Percentiles rank a stretch among this genome's conserved stretches.
Evolutionary conservation across 371 early-diverging fungal genomes (phyloP).

Genomic region (Rozella allomycis): DNA sequence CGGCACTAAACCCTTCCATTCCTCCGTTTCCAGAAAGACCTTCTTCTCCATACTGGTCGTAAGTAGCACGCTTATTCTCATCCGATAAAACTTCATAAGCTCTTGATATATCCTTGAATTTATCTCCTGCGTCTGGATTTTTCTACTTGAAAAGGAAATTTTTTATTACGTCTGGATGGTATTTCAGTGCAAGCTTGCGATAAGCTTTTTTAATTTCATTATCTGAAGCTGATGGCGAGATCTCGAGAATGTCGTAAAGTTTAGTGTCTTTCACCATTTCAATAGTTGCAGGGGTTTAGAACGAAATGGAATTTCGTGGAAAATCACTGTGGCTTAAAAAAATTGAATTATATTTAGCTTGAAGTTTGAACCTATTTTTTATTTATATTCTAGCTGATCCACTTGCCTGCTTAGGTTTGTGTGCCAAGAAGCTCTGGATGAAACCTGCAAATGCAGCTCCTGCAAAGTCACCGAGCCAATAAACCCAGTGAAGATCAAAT

Average conservation of each 20-base stretch:
- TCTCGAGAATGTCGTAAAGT: constrained; percentile 76
- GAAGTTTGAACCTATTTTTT: too few species aligned
- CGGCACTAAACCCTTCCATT: constrained; percentile 40
- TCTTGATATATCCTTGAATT: constrained; percentile 62
- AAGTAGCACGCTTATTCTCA: constrained; percentile 55
- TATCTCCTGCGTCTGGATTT: constrained; percentile 70
- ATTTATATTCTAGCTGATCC: too few species aligned
- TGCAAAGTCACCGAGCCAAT: constrained; percentile 35
- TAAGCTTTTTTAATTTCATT: constrained; percentile 84
- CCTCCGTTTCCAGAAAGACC: constrained; percentile 37
- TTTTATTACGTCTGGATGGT: too few species aligned
- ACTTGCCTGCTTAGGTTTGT: too few species aligned
- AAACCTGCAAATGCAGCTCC: constrained; percentile 37
- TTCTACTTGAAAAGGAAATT: constrained; percentile 5
- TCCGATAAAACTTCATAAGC: constrained; percentile 90
- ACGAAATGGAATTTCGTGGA: too few species aligned
- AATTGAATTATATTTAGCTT: too few species aligned
- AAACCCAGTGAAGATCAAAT: constrained; percentile 33
- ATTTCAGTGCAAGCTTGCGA: constrained; percentile 69
- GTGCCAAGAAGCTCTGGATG: constrained; percentile 11
- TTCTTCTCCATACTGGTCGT: constrained; percentile 77
- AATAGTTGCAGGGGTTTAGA: too few species aligned
- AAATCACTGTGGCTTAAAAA: too few species aligned
- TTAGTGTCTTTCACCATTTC: constrained; percentile 57
- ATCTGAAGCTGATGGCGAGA: constrained; percentile 51